These are phyloP conservation scores for Globisporangium uncinulatum DNA, from an alignment of 352 stramenopile species.

Conservation along the genomic window DNA sequence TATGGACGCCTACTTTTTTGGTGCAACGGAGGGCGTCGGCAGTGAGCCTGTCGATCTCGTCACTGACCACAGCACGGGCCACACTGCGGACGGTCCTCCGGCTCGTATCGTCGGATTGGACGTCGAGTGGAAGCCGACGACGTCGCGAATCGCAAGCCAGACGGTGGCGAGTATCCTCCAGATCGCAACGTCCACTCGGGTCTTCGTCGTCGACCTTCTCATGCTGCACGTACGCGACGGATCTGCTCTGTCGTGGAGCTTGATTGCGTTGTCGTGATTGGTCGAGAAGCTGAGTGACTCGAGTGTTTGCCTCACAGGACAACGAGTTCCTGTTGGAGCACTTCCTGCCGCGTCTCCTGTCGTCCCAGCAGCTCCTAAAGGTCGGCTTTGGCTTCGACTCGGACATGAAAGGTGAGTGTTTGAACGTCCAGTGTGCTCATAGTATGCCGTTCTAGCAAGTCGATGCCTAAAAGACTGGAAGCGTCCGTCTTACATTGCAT, in stretches of 20 bases:
- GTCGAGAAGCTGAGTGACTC: neutral
- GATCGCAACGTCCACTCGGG: conserved; percentile 33
- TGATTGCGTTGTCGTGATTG: neutral
- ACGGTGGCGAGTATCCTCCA: conserved; percentile 57
- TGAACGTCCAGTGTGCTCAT: too few species aligned
- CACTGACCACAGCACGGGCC: neutral
- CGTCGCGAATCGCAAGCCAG: conserved; percentile 19
- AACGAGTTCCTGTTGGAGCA: conserved; percentile 37
- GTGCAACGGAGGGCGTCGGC: neutral
- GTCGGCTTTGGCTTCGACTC: conserved; percentile 65
- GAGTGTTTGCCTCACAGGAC: conserved; percentile 16
- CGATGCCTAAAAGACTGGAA: too few species aligned
- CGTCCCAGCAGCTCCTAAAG: conserved; percentile 32
- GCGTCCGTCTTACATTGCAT: neutral
- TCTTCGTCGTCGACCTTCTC: conserved; percentile 60
- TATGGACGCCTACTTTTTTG: conserved; percentile 25
- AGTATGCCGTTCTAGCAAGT: too few species aligned
- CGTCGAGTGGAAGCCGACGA: conserved; percentile 58
- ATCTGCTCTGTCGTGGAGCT: neutral
- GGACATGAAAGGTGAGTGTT: conserved; percentile 50
- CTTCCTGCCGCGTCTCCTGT: conserved; percentile 37
- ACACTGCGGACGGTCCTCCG: neutral
- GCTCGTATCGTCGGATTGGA: conserved; percentile 39
- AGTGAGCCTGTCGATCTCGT: too few species aligned
- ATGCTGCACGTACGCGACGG: conserved; percentile 37